Percentiles rank a stretch among this genome's conserved stretches.
Conservation (phyloP, 2,329 filamentous ascomycete genomes). For the Neonectria coccinea region DNA sequence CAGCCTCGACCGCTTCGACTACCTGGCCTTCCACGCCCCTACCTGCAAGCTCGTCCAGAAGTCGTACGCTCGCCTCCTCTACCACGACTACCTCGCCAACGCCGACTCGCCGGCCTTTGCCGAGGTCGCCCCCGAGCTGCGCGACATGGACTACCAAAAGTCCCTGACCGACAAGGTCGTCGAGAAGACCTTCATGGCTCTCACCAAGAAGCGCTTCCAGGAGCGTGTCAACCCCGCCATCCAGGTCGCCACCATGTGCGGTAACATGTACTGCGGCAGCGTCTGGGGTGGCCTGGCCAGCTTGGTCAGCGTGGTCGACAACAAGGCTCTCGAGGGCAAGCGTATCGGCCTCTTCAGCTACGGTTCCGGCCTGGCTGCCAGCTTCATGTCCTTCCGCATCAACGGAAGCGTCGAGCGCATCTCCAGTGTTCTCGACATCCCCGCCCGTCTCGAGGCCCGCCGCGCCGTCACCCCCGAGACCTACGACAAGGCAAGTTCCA, state of each 20-base stretch:
- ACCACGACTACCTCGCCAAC: slow-evolving; percentile 85
- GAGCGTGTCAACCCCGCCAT: slow-evolving; percentile 80
- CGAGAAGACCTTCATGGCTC: slow-evolving; percentile 87
- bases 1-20: slow-evolving; percentile 83
- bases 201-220: slow-evolving; percentile 86
- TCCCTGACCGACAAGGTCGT: slow-evolving; percentile 84
- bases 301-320: slow-evolving; percentile 73
- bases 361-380: slow-evolving; percentile 79
- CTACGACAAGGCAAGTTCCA: slow-evolving; percentile 75
- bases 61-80: slow-evolving; percentile 84
- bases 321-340: slow-evolving; percentile 75
- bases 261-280: slow-evolving; percentile 76
- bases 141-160: slow-evolving; percentile 82
- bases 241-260: slow-evolving; percentile 81
- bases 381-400: slow-evolving; percentile 79
- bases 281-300: slow-evolving; percentile 82
- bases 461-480: slow-evolving; percentile 75
- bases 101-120: slow-evolving; percentile 75
- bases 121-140: slow-evolving; percentile 80
- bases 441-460: slow-evolving; percentile 74
- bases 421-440: slow-evolving; percentile 75
- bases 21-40: slow-evolving; percentile 84
- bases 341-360: slow-evolving; percentile 83
- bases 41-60: slow-evolving; percentile 91
- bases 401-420: slow-evolving; percentile 77